Evolutionary conservation across 352 stramenopile species (phyloP), one percentile per base, ranked within the genome.

Genomic region (Peronosclerospora sorghi): DNA sequence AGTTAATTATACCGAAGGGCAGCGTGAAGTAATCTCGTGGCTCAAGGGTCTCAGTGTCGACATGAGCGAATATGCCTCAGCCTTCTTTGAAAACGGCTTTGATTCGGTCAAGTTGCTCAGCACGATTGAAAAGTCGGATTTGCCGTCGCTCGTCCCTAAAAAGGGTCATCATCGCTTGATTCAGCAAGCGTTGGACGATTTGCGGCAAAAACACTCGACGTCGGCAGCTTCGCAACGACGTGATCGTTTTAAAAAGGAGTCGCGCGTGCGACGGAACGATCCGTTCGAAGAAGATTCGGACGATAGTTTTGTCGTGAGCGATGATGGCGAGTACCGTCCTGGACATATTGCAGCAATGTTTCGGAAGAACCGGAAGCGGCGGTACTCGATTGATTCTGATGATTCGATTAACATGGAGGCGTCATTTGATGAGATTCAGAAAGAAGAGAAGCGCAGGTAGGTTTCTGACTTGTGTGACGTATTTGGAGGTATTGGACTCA

Each of bases 341-440:
- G 80, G 80, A 10, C 65, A 63, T 47, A 90, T 93, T 54, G 69
- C 77, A 20, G 66, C 68, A 14, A 88, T 90, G 75, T 78, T 93
- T 24, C 63, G 64, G 6, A 85, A 85, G 41, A 73, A 75, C 18
- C 68, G 77, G 2, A 83, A 86, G 58, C 69, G 72, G 9, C 61
- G 65, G 26, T 84, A 85, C 56, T 87, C 77, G 38, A 64, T 84
- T 26, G 79, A 90, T 44, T 88, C 77, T 42, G 62, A 67, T 5
- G 80, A 87, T 44, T 92, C 79, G 41, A 75, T 67, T 41, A 84
- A 92, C 48, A 93, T 93, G 80, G 80, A 93, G 29, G 76, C 80
- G 6, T 79, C 68, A 2, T 90, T 76, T 41, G 72, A 77, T 15
- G 77, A 93, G 51, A 93, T 93, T 39, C 77, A 89, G 56, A 73